Percentiles rank a stretch among this genome's conserved stretches.
Conservation (phyloP, 345 rosid genomes). For the Kandelia obovata region DNA sequence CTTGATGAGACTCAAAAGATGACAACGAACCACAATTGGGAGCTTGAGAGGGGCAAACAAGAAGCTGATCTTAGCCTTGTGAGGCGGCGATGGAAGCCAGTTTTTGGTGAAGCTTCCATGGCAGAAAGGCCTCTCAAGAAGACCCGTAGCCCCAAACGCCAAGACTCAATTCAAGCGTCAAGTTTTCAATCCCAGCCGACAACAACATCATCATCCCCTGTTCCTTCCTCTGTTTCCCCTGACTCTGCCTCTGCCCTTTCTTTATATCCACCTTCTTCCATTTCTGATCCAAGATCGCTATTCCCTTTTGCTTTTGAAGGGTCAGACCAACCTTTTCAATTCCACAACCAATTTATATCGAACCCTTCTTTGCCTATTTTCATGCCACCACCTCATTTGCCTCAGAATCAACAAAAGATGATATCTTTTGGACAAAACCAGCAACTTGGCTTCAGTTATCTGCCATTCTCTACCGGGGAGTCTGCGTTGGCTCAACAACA, state of each 20-base stretch:
- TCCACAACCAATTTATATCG: conserved; percentile 40
- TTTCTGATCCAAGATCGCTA: conserved; percentile 29
- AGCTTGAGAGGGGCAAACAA: conserved; percentile 37
- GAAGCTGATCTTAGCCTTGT: conserved; percentile 22
- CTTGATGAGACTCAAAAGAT: conserved; percentile 33
- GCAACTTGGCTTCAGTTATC: conserved; percentile 26
- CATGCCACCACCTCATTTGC: conserved; percentile 28
- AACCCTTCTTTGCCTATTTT: conserved; percentile 22
- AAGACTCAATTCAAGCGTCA: conserved; percentile 29
- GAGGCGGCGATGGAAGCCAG: conserved; percentile 49
- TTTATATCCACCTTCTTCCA: conserved; percentile 5
- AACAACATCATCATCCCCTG: conserved; percentile 18
- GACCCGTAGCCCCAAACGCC: conserved; percentile 57
- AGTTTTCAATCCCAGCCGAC: conserved; percentile 1
- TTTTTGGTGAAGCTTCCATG: conserved; percentile 52
- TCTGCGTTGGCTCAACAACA: conserved; percentile 29
- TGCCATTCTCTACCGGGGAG: conserved; percentile 33
- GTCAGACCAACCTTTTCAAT: conserved; percentile 33
- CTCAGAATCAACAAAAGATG: conserved; percentile 48
- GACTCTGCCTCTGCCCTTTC: conserved; percentile 14
- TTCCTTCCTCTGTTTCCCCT: conserved; percentile 11
- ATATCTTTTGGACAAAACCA: conserved; percentile 67
- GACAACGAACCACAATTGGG: conserved; percentile 33
- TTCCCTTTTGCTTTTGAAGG: conserved; percentile 58
- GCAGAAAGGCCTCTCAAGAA: conserved; percentile 60